Base-by-base conservation (phyloP, 805 yeast genomes). In the Torulaspora quercuum region DNA sequence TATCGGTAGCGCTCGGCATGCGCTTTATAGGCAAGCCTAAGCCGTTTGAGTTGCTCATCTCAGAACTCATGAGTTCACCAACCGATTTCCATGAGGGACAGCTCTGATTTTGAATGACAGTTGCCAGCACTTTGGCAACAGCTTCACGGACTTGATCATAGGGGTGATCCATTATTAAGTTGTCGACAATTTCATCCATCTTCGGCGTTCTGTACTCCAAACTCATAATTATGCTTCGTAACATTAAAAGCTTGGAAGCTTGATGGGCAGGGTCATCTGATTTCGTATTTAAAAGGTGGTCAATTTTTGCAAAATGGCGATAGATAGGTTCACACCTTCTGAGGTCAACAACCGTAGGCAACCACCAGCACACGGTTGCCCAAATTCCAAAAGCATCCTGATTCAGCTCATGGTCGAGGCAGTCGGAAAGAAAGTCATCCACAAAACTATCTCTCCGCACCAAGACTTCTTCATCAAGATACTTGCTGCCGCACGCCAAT, bases 331-430 rank as follows among this genome's bases (percentile, higher is more conserved):
- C 78, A 37, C 75, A 71, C 40, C 95, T 71, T 53, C 95, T 73
- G 32, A 70, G 46, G 56, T 85, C 94, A 24, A 78, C 66, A 47
- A 75, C 80, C 0, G 76, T 59, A 0, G 87, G 82, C 1, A 78
- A 52, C 83, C 87, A 82, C 81, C 86, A 80, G 3, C 81, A 67
- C 33, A 85, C 73, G 0, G 86, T 72, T 22, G 70, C 69, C 97
- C 97, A 92, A 25, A 83, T 76, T 12, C 70, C 73, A 24, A 71
- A 61, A 3, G 80, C 81, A 20, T 88, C 92, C 3, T 87, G 94
- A 1, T 85, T 74, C 37, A 90, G 59, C 29, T 80, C 85, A 21
- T 69, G 62, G 5, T 67, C 64, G 21, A 86, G 66, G 4, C 79
- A 69, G 0, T 54, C 46, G 0, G 52, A 49, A 25, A 84, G 55